Evolutionary conservation across 1,139 yeast genomes (phyloP), one percentile per base, ranked within the genome.

Genomic region (Candida sanyaensis): DNA sequence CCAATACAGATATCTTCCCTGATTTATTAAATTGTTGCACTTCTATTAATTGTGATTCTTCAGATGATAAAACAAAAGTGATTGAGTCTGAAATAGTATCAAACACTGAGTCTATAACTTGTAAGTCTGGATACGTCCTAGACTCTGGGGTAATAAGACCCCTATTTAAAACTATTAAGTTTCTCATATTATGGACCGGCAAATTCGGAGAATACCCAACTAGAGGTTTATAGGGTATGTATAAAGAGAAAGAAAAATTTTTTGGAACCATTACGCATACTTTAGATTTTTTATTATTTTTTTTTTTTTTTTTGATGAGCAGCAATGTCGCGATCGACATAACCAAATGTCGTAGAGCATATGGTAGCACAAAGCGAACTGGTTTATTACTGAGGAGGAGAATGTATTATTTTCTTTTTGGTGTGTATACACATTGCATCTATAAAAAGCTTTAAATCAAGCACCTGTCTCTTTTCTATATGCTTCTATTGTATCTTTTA

Each of bases 71-170:
- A 2, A 81, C 86, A 56, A 85, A 79, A 1, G 95, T 81, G 46
- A 90, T 74, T 50, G 89, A 79, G 62, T 89, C 95, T 10, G 86
- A 77, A 27, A 87, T 81, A 0, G 88, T 77, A 62, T 90, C 96
- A 58, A 89, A 88, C n/a, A 77, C 79, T 2, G 93, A 75, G 42
- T 77, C 79, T 2, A 73, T 64, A 6, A 84, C 71, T n/a, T 73
- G 74, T 52, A 83, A 69, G 55, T 85, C 93, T 1, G 93, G 95
- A 48, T 71, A 77, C 7, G 82, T 79, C 46, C 70, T 62, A 2
- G 84, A 71, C 36, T 68, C 69, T 4, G 84, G 83, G 40, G 59
- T 57, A 26, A 83, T 67, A 34, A 63, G 65, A n/a, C 88, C 88
- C 54, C 77, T 72, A 58, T 84, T 83, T 49, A 83, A 73, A 34